Conservation (phyloP, 192 early-diverging fungal genomes). For the Coemansia sp. region DNA sequence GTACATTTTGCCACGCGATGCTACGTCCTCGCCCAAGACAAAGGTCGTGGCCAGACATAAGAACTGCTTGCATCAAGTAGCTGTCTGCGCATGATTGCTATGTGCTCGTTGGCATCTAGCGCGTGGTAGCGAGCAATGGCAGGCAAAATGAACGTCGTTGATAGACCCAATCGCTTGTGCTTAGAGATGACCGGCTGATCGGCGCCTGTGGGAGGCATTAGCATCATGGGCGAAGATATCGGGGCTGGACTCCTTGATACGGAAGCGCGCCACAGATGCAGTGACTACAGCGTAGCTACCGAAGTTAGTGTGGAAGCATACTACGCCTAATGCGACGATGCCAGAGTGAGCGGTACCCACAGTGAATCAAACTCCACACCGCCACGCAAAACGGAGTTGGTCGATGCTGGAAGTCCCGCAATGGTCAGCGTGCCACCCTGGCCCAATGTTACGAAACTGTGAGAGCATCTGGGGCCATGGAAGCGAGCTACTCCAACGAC, state of each 20-base stretch:
- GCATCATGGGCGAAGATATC: slow-evolving; percentile 45
- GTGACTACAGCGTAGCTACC: slow-evolving; percentile 81
- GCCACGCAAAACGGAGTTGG: slow-evolving; percentile 19
- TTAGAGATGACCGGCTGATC: slow-evolving; percentile 32
- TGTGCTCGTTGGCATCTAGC: slow-evolving; percentile 84
- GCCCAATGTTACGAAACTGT: slow-evolving; percentile 46
- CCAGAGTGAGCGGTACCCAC: slow-evolving; percentile 53
- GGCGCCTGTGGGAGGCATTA: background rate
- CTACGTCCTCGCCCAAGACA: slow-evolving; percentile 86
- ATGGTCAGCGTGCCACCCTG: slow-evolving; percentile 47
- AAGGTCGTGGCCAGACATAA: slow-evolving; percentile 87
- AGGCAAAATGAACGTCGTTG: slow-evolving; percentile 50
- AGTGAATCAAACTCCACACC: slow-evolving; percentile 47
- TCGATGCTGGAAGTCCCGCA: slow-evolving; percentile 23
- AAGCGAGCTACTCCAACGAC: slow-evolving; percentile 43
- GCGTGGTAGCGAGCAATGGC: slow-evolving; percentile 54
- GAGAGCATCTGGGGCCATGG: slow-evolving; percentile 37
- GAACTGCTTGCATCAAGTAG: slow-evolving; percentile 82
- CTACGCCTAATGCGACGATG: slow-evolving; percentile 59
- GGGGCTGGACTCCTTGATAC: slow-evolving; percentile 71
- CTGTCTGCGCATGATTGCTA: slow-evolving; percentile 78
- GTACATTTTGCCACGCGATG: slow-evolving; percentile 85
- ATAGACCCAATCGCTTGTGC: slow-evolving; percentile 36
- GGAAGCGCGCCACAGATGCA: slow-evolving; percentile 65
- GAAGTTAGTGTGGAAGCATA: slow-evolving; percentile 81